Evolutionary conservation across 2,329 filamentous ascomycete species (phyloP).

Genomic region (Alternaria ethzedia): DNA sequence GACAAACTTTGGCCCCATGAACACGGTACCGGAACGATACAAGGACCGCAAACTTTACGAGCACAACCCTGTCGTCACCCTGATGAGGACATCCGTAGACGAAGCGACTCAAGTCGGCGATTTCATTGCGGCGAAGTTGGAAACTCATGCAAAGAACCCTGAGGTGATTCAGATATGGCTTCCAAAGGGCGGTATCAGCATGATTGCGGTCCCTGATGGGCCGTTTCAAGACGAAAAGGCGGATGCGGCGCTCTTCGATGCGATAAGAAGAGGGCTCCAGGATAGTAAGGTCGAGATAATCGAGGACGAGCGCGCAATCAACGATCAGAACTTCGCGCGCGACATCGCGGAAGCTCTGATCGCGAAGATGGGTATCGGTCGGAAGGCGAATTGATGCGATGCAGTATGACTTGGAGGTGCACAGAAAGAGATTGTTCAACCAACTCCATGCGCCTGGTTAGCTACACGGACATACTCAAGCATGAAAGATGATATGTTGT

Average conservation of each 20-base stretch:
- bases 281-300: conserved; percentile 59
- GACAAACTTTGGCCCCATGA: conserved; percentile 66
- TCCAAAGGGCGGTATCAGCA: conserved; percentile 66
- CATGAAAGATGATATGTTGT: background rate
- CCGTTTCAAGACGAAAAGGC: conserved; percentile 61
- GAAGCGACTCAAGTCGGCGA: conserved; percentile 64
- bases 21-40: conserved; percentile 64
- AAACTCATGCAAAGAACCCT: conserved; percentile 46
- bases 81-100: conserved; percentile 67
- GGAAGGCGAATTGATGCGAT: background rate
- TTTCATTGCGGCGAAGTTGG: conserved; percentile 64
- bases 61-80: conserved; percentile 70
- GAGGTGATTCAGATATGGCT: conserved; percentile 63
- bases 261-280: conserved; percentile 57
- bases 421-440: background rate
- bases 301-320: conserved; percentile 60
- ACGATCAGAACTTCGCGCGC: conserved; percentile 60
- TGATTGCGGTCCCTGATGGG: conserved; percentile 60
- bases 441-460: background rate
- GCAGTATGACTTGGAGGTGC: background rate
- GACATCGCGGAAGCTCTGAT: conserved; percentile 55
- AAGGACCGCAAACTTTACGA: conserved; percentile 60
- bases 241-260: conserved; percentile 56
- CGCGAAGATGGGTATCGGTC: conserved; percentile 20
- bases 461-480: background rate